phyloP scores from a whole-genome alignment of 169 alveolate species.

The Miamiensis avidus region DNA sequence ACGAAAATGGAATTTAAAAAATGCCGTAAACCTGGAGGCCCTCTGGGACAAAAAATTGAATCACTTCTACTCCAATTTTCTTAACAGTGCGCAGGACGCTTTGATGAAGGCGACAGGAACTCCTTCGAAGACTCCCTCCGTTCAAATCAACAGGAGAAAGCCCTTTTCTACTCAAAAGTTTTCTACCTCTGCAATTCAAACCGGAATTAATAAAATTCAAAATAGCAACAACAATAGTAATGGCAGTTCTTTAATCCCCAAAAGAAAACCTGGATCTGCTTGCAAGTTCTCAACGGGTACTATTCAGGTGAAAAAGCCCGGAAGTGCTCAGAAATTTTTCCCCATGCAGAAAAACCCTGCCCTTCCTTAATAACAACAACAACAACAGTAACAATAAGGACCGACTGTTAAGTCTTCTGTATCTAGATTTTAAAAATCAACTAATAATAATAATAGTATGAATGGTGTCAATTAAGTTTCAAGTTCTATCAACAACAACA shows the following conservation, averaged over 20 bases:
- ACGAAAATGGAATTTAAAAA: neutral
- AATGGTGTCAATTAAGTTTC: neutral
- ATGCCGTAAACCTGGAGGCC: too few species aligned
- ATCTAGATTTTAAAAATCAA: neutral
- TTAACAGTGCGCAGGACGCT: neutral
- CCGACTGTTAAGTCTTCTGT: neutral
- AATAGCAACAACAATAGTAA: neutral
- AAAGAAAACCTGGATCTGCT: neutral
- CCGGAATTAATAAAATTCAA: neutral
- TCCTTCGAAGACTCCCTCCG: neutral
- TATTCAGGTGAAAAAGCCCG: neutral
- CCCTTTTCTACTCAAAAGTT: neutral
- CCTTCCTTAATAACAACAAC: neutral
- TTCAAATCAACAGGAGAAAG: too few species aligned
- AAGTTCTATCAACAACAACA: too few species aligned
- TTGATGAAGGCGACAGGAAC: neutral
- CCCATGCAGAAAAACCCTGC: neutral
- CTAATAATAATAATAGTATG: too few species aligned
- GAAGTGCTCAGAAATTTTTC: neutral
- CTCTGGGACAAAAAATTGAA: neutral
- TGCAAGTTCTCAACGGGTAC: neutral
- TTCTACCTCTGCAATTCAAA: neutral
- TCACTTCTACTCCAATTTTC: too few species aligned
- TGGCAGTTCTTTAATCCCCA: neutral
- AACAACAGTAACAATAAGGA: neutral